Conservation (phyloP, 306 rosid species). For the Abrus precatorius region DNA sequence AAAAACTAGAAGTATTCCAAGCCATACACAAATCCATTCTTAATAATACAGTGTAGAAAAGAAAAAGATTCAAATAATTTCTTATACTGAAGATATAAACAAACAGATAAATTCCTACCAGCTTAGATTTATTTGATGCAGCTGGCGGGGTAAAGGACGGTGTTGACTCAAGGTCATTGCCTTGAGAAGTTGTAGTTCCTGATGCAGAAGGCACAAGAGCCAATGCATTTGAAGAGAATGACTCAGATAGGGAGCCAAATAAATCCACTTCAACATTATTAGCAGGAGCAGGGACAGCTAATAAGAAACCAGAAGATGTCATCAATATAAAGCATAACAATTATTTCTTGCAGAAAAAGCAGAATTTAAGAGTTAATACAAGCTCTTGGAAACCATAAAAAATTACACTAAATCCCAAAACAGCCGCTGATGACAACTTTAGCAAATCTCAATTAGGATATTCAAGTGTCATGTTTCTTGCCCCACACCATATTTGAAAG, state of each 20-base stretch:
- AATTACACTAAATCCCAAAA: constrained; percentile 33
- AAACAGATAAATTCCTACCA: constrained; percentile 53
- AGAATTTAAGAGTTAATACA: background rate
- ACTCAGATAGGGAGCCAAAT: constrained; percentile 70
- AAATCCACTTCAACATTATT: constrained; percentile 70
- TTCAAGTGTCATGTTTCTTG: background rate
- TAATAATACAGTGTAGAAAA: background rate
- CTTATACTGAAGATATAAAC: constrained; percentile 19
- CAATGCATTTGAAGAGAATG: constrained; percentile 67
- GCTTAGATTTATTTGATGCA: constrained; percentile 54
- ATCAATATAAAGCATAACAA: constrained; percentile 37
- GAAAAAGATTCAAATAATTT: background rate
- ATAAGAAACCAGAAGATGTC: constrained; percentile 40
- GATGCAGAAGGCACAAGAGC: constrained; percentile 71
- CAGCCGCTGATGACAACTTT: background rate
- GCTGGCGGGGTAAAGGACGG: constrained; percentile 52
- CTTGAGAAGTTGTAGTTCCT: constrained; percentile 53
- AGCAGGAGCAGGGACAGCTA: constrained; percentile 65
- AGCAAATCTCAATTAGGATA: constrained; percentile 11
- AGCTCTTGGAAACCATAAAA: constrained; percentile 29
- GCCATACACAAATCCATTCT: background rate
- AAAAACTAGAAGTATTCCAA: constrained; percentile 25
- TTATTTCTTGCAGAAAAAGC: constrained; percentile 5
- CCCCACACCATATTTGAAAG: constrained; percentile 15
- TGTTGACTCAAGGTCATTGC: constrained; percentile 52